Base-by-base conservation (phyloP, 2,329 filamentous ascomycete species). In the Zelopaecilomyces penicillatus region DNA sequence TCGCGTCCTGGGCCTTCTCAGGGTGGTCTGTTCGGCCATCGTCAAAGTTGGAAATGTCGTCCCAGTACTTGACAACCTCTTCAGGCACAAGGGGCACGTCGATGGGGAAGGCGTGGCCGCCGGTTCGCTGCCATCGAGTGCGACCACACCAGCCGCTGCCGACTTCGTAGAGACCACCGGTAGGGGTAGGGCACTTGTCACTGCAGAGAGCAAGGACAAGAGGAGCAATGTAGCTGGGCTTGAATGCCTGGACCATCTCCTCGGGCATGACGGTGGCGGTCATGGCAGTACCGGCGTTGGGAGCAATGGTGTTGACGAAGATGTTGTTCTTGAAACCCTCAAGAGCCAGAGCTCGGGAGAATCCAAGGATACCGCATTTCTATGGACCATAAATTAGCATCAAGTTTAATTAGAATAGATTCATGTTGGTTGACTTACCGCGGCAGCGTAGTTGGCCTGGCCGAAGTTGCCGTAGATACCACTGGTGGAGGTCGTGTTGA, bases 381-480 rank as follows among this genome's bases (percentile, higher is more conserved):
- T 86, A 53, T 9, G 30, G n/a, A 41, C 30, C 43, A 59, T 38
- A 61, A 57, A 6, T 27, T 26, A 26, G 32, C 28, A 41, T 37
- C 31, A n/a, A 35, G 12, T 6, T 26, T 33, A 9, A 36, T 48
- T 42, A 48, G 43, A 29, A 12, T 3, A 31, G 28, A 30, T 6
- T 26, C 5, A 41, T 12, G 36, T 4, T 28, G 29, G 6, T 43
- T 8, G 31, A 75, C 82, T 71, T 76, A 86, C 82, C 46, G 87
- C 87, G 47, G 91, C 87, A 50, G 93, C 79, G 67, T 98, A 98
- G 76, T 98, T 98, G 59, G 91, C 87, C 70, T 98, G 93, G 51
- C 93, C 93, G 64, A 98, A 98, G 78, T 96, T 98, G 57, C 93
- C 93, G 65, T 98, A 98, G 66, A 98, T 95, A 68, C 93, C 93